A percentile compares a stretch with the other conserved stretches of the same genome.
Conservation (phyloP, 192 early-diverging fungal species). For the Phlyctochytrium bullatum region DNA sequence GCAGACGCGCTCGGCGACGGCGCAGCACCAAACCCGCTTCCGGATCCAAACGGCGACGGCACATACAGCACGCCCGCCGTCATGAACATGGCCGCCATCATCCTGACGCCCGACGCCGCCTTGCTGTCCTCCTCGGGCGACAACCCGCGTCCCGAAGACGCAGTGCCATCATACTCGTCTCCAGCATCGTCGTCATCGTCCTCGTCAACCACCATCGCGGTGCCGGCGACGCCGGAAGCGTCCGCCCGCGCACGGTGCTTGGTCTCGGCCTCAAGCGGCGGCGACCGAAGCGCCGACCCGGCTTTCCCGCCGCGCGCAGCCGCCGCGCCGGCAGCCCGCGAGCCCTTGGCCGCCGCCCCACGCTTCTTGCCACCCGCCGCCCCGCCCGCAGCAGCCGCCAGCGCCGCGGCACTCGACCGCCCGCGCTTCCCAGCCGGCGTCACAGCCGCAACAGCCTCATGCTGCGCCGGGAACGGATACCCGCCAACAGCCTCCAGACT, state of each 20-base stretch:
- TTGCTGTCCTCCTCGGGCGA: no score
- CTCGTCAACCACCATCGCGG: no score
- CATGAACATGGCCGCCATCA: constrained; percentile 42
- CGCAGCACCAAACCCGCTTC: no score
- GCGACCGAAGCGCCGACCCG: not conserved
- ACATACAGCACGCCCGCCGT: constrained; percentile 34
- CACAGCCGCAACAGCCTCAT: not conserved
- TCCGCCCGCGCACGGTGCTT: no score
- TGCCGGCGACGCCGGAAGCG: no score
- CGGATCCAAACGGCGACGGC: constrained; percentile 30
- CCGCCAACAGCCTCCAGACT: no score
- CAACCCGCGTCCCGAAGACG: no score
- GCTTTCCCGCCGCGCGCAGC: not conserved
- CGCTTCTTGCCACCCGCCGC: no score
- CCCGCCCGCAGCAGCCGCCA: not conserved
- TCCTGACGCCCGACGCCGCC: constrained; percentile 19
- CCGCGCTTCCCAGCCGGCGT: not conserved
- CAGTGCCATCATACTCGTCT: no score
- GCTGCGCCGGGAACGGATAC: not conserved
- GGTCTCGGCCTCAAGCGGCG: no score
- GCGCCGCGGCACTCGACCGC: not conserved
- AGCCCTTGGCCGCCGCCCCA: not conserved
- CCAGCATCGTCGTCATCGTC: no score
- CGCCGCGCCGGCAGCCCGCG: not conserved
- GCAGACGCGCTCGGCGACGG: not conserved